These are phyloP conservation scores for Candida andamanensis DNA, from an alignment of 805 yeast species.

Conservation along the genomic window DNA sequence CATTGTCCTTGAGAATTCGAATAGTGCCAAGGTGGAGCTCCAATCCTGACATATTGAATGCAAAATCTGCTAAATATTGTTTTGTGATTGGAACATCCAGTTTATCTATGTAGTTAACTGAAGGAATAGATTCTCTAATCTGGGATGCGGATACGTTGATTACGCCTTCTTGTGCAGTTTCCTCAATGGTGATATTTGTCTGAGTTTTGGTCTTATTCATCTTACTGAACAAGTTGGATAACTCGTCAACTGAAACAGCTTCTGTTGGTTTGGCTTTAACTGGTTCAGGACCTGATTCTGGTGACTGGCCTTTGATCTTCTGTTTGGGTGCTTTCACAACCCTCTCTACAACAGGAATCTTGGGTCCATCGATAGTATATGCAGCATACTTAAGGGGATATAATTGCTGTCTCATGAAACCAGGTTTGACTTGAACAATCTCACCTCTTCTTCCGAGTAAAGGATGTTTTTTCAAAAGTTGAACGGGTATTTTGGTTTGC, in stretches of 20 bases:
- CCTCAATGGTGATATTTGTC: neutral
- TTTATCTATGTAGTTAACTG: constrained; percentile 15
- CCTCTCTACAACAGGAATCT: constrained; percentile 36
- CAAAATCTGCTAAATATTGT: constrained; percentile 17
- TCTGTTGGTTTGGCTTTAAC: constrained; percentile 3
- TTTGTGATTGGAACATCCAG: constrained; percentile 25
- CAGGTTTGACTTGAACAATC: constrained; percentile 68
- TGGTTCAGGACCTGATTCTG: neutral
- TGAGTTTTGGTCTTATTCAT: constrained; percentile 15
- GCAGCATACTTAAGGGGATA: constrained; percentile 71
- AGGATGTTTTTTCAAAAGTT: constrained; percentile 64
- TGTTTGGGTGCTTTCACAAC: constrained; percentile 9
- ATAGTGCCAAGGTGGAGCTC: constrained; percentile 23
- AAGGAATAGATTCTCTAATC: constrained; percentile 27
- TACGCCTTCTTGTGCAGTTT: constrained; percentile 4
- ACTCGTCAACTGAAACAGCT: constrained; percentile 33
- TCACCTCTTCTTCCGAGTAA: constrained; percentile 67
- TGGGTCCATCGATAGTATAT: constrained; percentile 46
- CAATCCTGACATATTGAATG: constrained; percentile 28
- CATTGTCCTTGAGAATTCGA: constrained; percentile 7
- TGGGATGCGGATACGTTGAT: constrained; percentile 23
- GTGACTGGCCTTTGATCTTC: neutral
- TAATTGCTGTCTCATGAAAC: constrained; percentile 74
- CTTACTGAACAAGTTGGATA: constrained; percentile 29
- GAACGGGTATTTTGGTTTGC: constrained; percentile 52